phyloP scores from a whole-genome alignment of 179 eudicot genomes.

The Camellia oleifera region DNA sequence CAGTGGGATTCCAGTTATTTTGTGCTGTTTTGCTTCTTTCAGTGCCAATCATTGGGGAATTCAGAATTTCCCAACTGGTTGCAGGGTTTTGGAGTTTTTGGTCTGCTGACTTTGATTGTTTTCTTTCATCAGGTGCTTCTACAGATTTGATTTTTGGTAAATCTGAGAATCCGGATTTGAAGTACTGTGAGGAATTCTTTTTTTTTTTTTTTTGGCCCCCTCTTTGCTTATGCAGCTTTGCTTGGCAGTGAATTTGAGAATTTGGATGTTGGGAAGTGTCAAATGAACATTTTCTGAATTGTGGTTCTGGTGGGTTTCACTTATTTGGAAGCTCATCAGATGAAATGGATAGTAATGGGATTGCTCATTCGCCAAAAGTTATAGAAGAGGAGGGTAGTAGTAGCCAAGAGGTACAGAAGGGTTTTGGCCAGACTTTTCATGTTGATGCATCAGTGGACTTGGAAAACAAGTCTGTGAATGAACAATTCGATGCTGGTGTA shows the following conservation, averaged over 20 bases:
- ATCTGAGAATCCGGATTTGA: conserved; percentile 1
- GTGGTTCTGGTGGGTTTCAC: conserved; percentile 23
- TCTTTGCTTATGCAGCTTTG: neutral
- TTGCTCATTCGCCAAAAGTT: conserved; percentile 7
- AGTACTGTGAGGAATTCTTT: neutral
- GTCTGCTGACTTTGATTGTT: neutral
- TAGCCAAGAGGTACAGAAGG: conserved; percentile 19
- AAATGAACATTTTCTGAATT: conserved; percentile 7
- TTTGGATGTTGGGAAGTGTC: neutral
- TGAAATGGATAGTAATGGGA: conserved; percentile 50
- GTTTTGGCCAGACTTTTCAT: conserved; percentile 10
- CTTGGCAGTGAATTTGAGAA: conserved; percentile 1
- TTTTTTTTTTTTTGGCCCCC: neutral
- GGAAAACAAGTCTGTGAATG: conserved; percentile 16
- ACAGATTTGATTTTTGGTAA: neutral
- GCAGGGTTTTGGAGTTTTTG: neutral
- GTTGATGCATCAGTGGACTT: conserved; percentile 15
- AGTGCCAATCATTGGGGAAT: neutral
- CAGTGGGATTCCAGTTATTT: neutral
- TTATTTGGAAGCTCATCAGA: conserved; percentile 24
- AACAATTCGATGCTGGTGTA: conserved; percentile 12
- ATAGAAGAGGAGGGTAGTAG: conserved; percentile 19
- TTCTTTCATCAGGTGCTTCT: neutral
- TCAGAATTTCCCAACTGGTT: neutral
- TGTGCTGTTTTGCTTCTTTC: neutral